Base-by-base conservation (phyloP, 495 filamentous ascomycete species). In the Neurospora africana region DNA sequence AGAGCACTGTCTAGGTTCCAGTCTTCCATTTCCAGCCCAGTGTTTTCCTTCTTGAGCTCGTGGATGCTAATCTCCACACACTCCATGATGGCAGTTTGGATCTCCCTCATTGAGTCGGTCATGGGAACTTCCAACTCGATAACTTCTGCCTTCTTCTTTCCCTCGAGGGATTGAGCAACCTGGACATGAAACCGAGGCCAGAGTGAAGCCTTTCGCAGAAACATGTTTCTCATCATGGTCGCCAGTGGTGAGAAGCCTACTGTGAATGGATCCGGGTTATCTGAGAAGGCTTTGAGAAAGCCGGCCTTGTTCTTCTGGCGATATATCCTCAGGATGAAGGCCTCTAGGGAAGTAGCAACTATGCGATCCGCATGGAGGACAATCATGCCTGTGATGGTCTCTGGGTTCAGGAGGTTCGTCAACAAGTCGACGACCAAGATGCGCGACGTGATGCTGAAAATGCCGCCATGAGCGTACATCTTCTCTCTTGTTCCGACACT, bases 121-220 rank as follows among this genome's bases (percentile, higher is more conserved):
- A 99, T 98, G 37, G 92, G 90, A n/a, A 98, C 91, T 78, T 97
- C 95, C 13, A 98, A 84, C 77, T 99, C 95, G 41, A 99, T 96
- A 43, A 99, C 95, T 81, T 98, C 95, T 0, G 95, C 94, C 78
- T 96, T 97, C 80, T 93, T 91, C 76, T 90, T 79, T n/a, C 93
- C 94, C 80, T 99, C 95, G 5, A 99, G 82, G 1, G 93, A 92
- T 75, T 94, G 89, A 0, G 92, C 92, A 4, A 99, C 93, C 5
- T 91, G 89, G 58, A 97, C 86, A 77, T 98, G 95, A 76, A 97
- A 99, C n/a, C 95, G 88, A 11, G 95, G 95, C 91, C 95, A 99
- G 10, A 99, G 81, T 0, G 93, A 93, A 13, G 91, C 90, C 75
- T 93, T 97, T 21, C 91, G 89, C 15, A 99, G 86, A 77, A 98